Evolutionary conservation across 495 filamentous ascomycete genomes (phyloP).

Genomic region (Aspergillus carlsbadensis): DNA sequence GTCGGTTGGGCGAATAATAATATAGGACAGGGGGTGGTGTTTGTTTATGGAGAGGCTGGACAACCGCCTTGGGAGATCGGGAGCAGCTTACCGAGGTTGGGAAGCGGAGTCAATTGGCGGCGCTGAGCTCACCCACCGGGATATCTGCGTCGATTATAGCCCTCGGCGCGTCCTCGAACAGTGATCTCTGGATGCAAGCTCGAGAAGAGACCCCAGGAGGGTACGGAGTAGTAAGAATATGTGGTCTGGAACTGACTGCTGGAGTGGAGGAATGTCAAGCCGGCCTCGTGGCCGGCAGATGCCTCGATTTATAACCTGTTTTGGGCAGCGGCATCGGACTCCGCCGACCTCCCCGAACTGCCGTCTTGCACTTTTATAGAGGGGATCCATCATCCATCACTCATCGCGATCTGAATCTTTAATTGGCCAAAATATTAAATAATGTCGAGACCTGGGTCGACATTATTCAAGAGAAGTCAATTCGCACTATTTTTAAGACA

Average conservation of each 20-base stretch:
- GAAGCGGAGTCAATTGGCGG: constrained; percentile 9
- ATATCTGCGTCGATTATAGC: background rate
- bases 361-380: background rate
- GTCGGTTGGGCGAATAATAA: constrained; percentile 17
- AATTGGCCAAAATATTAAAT: no score
- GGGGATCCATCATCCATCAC: background rate
- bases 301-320: constrained; percentile 15
- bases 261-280: constrained; percentile 2
- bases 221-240: no score
- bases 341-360: constrained; percentile 16
- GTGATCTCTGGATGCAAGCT: background rate
- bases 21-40: constrained; percentile 17
- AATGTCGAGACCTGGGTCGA: no score
- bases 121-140: background rate
- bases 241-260: background rate
- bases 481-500: no score
- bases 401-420: background rate
- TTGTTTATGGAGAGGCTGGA: constrained; percentile 18
- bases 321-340: constrained; percentile 16
- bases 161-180: constrained; percentile 1
- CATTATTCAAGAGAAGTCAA: no score
- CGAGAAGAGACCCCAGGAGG: background rate
- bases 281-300: constrained; percentile 28
- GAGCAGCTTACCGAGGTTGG: constrained; percentile 17
- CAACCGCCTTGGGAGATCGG: background rate